Base-by-base conservation (phyloP, 2,329 filamentous ascomycete species). In the Dactylonectria estremocensis region DNA sequence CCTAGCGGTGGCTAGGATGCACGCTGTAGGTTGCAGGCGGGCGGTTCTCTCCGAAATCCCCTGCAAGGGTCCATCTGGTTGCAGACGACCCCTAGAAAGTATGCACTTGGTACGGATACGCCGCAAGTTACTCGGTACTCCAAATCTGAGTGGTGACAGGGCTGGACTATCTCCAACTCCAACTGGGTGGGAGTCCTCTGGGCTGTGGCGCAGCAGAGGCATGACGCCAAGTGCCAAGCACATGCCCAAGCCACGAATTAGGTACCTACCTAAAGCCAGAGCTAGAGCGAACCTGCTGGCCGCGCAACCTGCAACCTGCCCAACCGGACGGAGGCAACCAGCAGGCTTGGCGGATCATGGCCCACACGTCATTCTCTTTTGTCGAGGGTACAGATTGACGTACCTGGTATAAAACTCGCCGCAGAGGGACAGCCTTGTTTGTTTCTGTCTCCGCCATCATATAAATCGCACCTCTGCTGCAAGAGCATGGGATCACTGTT, bases 401-500 rank as follows among this genome's bases (percentile, higher is more conserved):
- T 66, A 65, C 57, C 24, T 28, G 24, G 61, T 66, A 48, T 61
- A 57, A 61, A 40, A 14, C 48, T 14, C n/a, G 49, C 59, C n/a
- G 43, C 11, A 5, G 11, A 28, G 28, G 18, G 54, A 28, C 20
- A 55, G 48, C 46, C 53, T 43, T 18, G 14, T 24, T 16, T 16
- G 11, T 28, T 45, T 13, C 9, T 37, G 7, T 37, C 2, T 45
- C 18, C 33, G 22, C 40, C 33, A 18, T 45, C 16, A 46, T 14
- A 11, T 31, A 35, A 16, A 18, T 33, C 18, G 22, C 45, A 67
- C 40, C 18, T 45, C 22, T 48, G 46, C 33, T 53, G 60, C 64
- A 59, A 72, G 69, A 75, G 73, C 68, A 75, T 75, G 73, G 73
- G 73, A 71, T 75, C 73, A 63, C 71, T 75, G 73, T 75, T 75